Percentiles rank a stretch among this genome's conserved stretches.
These are phyloP conservation scores for Clavispora fructus DNA, from an alignment of 805 yeast genomes.

Conservation along the genomic window DNA sequence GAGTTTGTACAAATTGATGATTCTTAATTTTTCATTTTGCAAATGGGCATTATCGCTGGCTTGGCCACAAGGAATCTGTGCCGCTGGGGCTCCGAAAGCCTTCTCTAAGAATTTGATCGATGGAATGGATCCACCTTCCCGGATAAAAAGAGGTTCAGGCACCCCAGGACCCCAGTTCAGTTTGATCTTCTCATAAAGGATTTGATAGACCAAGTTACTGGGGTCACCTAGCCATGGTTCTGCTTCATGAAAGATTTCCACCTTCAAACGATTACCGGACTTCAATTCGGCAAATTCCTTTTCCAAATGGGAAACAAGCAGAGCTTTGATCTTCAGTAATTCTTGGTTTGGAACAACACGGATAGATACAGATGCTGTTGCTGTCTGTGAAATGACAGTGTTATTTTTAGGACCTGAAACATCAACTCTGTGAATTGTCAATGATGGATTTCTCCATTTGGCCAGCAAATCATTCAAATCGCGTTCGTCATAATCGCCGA, in stretches of 20 bases:
- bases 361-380: slow-evolving; percentile 70
- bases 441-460: slow-evolving; percentile 87
- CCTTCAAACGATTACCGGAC: slow-evolving; percentile 56
- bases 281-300: slow-evolving; percentile 43
- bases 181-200: slow-evolving; percentile 56
- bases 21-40: slow-evolving; percentile 77
- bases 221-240: slow-evolving; percentile 97
- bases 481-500: slow-evolving; percentile 28
- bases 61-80: slow-evolving; percentile 96
- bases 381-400: slow-evolving; percentile 83
- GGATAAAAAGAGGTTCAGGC: slow-evolving; percentile 70
- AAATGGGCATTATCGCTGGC: slow-evolving; percentile 92
- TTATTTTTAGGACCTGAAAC: slow-evolving; percentile 89
- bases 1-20: slow-evolving; percentile 71
- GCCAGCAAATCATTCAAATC: slow-evolving; percentile 52
- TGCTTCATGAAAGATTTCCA: slow-evolving; percentile 73
- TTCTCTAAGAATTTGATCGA: slow-evolving; percentile 81
- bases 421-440: slow-evolving; percentile 76
- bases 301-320: slow-evolving; percentile 43
- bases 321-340: slow-evolving; percentile 48
- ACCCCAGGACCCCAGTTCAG: slow-evolving; percentile 59
- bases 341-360: slow-evolving; percentile 89
- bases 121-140: slow-evolving; percentile 98
- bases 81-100: slow-evolving; percentile 79
- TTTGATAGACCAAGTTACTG: slow-evolving; percentile 62